These are phyloP conservation scores for Tolypocladium pustulatum DNA, from an alignment of 2,329 filamentous ascomycete species.

Conservation along the genomic window DNA sequence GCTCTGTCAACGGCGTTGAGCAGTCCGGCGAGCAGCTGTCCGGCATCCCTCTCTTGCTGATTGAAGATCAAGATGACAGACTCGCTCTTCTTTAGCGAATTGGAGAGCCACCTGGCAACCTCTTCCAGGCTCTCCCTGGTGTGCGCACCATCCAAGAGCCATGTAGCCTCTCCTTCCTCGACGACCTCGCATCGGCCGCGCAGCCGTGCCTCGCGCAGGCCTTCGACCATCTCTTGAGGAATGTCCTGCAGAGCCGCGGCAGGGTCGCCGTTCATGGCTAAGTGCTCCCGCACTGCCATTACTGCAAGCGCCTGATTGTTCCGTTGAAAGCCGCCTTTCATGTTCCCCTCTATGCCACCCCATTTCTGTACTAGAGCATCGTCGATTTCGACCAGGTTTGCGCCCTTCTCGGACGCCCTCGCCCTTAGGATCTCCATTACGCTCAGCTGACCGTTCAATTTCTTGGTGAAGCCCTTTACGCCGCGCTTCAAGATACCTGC, in stretches of 20 bases:
- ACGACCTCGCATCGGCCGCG: slow-evolving; percentile 70
- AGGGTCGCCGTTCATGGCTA: slow-evolving; percentile 23
- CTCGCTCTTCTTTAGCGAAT: slow-evolving; percentile 23
- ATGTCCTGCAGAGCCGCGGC: slow-evolving; percentile 13
- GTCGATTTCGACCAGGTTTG: slow-evolving; percentile 30
- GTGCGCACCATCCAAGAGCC: slow-evolving; percentile 83
- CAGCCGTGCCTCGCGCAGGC: slow-evolving; percentile 56
- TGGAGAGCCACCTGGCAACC: slow-evolving; percentile 67
- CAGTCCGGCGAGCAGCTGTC: slow-evolving; percentile 51
- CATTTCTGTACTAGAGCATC: slow-evolving; percentile 26
- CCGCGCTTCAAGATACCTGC: slow-evolving; percentile 71
- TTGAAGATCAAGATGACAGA: slow-evolving; percentile 69
- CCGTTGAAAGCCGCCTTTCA: slow-evolving; percentile 44
- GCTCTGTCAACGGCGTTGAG: slow-evolving; percentile 40
- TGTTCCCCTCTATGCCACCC: slow-evolving; percentile 28
- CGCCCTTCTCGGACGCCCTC: slow-evolving; percentile 47
- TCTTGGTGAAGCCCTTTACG: slow-evolving; percentile 25
- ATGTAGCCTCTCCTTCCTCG: slow-evolving; percentile 41
- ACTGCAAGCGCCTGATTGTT: slow-evolving; percentile 49
- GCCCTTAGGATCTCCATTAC: slow-evolving; percentile 43
- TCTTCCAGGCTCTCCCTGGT: slow-evolving; percentile 73
- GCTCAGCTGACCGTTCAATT: slow-evolving; percentile 18
- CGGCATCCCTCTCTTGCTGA: slow-evolving; percentile 76
- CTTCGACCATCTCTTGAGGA: slow-evolving; percentile 42
- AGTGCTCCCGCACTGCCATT: slow-evolving; percentile 45